Conservation (phyloP, 352 stramenopile genomes). For the Phytopythium aichiense region DNA sequence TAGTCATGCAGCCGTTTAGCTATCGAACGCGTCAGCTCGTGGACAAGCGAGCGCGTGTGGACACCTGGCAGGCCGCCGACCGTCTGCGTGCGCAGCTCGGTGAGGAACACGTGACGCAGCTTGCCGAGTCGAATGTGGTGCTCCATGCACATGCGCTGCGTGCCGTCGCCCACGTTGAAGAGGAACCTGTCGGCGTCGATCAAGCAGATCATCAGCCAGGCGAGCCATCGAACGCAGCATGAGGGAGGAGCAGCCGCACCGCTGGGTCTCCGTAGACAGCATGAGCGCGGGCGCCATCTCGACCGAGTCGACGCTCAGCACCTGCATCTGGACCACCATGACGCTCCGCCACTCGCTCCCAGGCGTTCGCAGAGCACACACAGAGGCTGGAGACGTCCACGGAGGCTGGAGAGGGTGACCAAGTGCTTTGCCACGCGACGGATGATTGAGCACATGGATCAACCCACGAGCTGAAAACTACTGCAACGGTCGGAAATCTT, state of each 20-base stretch:
- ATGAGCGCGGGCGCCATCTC: constrained; percentile 76
- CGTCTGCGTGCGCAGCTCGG: constrained; percentile 71
- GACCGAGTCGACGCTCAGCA: constrained; percentile 67
- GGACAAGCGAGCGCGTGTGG: background rate
- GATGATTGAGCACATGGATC: background rate
- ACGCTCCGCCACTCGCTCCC: background rate
- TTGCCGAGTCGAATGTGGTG: constrained; percentile 87
- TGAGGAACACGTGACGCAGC: constrained; percentile 82
- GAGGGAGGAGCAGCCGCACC: constrained; percentile 20
- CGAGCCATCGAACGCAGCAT: background rate
- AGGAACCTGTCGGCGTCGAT: constrained; percentile 50
- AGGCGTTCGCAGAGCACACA: background rate
- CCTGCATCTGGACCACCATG: constrained; percentile 77
- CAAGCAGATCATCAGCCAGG: background rate
- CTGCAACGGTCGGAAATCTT: background rate
- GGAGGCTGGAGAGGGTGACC: background rate
- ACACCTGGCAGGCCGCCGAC: constrained; percentile 72
- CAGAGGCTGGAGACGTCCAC: background rate
- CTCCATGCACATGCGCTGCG: constrained; percentile 89
- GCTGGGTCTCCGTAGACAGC: constrained; percentile 56
- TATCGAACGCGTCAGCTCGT: background rate
- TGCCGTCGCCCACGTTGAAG: constrained; percentile 89
- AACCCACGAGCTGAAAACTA: background rate
- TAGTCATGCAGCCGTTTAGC: background rate
- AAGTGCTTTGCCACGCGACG: too few species aligned